Base-by-base conservation (phyloP, 2,329 filamentous ascomycete species). In the Nigrograna mackinnonii region DNA sequence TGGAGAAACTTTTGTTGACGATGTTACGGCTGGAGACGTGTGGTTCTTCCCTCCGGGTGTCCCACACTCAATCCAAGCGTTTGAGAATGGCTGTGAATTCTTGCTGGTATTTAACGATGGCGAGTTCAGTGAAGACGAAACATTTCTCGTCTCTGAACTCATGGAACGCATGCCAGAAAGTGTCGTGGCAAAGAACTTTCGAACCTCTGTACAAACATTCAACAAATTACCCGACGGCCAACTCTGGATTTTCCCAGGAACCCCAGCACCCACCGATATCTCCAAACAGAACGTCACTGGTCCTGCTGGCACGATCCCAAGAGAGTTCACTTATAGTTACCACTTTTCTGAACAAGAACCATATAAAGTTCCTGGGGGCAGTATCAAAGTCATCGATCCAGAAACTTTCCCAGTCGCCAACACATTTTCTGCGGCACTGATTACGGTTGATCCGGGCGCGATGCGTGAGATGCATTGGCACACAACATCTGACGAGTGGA, bases 381-480 rank as follows among this genome's bases (percentile, higher is more conserved):
- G 70, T 1, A 77, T 84, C 51, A 83, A 84, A 67, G 77, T 84
- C 41, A 58, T 84, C 5, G 82, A 85, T 53, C 73, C 79, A 0
- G 58, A 64, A 0, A 80, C 74, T 2, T 85, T 85, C 64, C 82
- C 82, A 4, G 67, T 82, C 20, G 78, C 82, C 0, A 61, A 58
- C 9, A 73, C 71, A 41, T 82, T 84, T 58, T 78, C 80, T 3
- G 75, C 76, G 0, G 80, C 79, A 0, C 68, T 84, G 2, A 77
- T 84, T 7, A 79, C 76, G 2, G 68, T 84, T 22, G 69, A 82
- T 52, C 80, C 82, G 0, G 82, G 82, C n/a, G 81, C 80, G 1
- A 80, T 85, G 78, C 76, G 82, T 17, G 82, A 85, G 57, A 67
- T 85, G 32, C 82, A 85, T 67, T 85, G 82, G 81, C 81, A 85